These are phyloP conservation scores for Microcyclosporella mali DNA, from an alignment of 2,329 filamentous ascomycete species.

Conservation along the genomic window DNA sequence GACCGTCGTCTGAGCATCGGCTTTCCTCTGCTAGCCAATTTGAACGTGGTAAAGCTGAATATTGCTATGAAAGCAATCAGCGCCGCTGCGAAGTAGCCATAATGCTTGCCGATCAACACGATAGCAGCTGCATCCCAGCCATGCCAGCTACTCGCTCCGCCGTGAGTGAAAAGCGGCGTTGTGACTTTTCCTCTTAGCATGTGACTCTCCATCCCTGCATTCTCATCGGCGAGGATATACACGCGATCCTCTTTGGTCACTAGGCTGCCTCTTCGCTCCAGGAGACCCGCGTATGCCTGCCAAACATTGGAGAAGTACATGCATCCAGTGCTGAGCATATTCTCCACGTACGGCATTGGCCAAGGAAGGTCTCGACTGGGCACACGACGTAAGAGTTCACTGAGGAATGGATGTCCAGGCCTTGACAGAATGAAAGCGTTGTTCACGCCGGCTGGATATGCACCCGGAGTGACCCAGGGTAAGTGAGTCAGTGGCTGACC, in stretches of 20 bases:
- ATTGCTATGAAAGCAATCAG: not conserved
- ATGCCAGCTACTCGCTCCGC: slow-evolving; percentile 28
- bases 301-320: slow-evolving; percentile 27
- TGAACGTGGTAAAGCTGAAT: slow-evolving; percentile 7
- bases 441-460: slow-evolving; percentile 27
- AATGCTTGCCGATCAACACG: slow-evolving; percentile 22
- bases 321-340: slow-evolving; percentile 29
- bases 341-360: slow-evolving; percentile 27
- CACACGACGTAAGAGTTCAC: slow-evolving; percentile 15
- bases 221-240: slow-evolving; percentile 23
- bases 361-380: slow-evolving; percentile 19
- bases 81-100: slow-evolving; percentile 12
- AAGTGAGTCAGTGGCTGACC: slow-evolving; percentile 15
- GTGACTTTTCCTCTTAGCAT: slow-evolving; percentile 25
- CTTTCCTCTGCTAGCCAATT: slow-evolving; percentile 1
- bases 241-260: slow-evolving; percentile 13
- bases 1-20: slow-evolving; percentile 2
- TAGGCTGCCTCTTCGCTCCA: not conserved
- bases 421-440: slow-evolving; percentile 28
- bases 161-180: slow-evolving; percentile 26
- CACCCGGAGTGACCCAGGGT: slow-evolving; percentile 23
- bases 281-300: slow-evolving; percentile 20
- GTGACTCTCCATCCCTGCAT: slow-evolving; percentile 20
- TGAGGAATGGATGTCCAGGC: slow-evolving; percentile 22
- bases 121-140: slow-evolving; percentile 23